These are phyloP conservation scores for Lyophyllum shimeji DNA, from an alignment of 768 basidiomycete genomes.

Conservation along the genomic window DNA sequence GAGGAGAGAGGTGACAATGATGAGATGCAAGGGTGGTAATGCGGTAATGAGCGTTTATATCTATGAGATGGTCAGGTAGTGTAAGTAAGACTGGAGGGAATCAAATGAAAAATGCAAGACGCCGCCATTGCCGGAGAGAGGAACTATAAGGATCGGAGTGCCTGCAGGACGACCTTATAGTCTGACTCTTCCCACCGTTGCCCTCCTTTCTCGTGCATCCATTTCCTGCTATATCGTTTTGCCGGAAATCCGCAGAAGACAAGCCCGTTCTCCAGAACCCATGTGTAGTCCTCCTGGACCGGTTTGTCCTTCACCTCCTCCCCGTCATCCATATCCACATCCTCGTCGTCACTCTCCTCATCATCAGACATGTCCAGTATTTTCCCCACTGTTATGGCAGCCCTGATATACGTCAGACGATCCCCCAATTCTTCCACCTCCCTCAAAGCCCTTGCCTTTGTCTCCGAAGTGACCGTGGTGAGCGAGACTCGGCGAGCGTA, in stretches of 20 bases:
- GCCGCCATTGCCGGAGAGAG: neutral
- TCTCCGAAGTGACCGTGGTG: neutral
- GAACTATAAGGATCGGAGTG: conserved; percentile 31
- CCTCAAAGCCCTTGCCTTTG: neutral
- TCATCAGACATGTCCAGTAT: conserved; percentile 9
- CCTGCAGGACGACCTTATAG: conserved; percentile 31
- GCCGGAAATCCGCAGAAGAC: conserved; percentile 6
- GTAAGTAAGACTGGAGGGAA: neutral
- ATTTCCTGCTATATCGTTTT: conserved; percentile 29
- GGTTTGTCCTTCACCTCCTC: conserved; percentile 15
- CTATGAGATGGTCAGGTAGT: too few species aligned
- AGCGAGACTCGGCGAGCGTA: neutral
- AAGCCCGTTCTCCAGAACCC: conserved; percentile 14
- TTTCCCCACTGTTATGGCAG: conserved; percentile 12
- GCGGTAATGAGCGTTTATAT: too few species aligned
- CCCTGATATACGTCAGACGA: conserved; percentile 4
- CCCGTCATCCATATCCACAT: too few species aligned
- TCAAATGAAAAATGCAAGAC: neutral
- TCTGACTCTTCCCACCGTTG: conserved; percentile 34
- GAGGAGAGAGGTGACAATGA: too few species aligned
- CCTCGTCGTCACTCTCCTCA: conserved; percentile 14
- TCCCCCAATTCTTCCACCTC: neutral
- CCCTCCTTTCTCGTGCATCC: conserved; percentile 40
- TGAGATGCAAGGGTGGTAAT: too few species aligned
- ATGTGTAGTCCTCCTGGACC: conserved; percentile 16